Base-by-base conservation (phyloP, 805 yeast species). In the Lipomyces chichibuensis region DNA sequence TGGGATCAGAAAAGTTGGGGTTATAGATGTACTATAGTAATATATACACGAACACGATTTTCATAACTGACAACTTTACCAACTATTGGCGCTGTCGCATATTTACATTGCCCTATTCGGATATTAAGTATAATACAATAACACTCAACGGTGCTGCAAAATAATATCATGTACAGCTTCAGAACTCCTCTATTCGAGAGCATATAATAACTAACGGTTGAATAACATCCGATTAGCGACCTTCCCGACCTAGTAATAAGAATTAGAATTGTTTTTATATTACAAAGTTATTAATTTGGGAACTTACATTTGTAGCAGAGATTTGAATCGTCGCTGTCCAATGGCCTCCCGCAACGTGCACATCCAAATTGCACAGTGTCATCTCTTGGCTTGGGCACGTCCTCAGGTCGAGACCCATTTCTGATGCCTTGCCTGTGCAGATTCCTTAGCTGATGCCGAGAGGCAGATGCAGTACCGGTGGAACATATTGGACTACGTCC, bases 291-390 rank as follows among this genome's bases (percentile, higher is more conserved):
- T 20, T 49, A 20, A 11, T 20, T n/a, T 2, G 27, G 25, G 53
- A 14, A 57, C 65, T 14, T 17, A 64, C 66, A 64, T 59, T 59
- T 64, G 37, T 33, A 33, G 55, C 66, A 64, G 25, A 59, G 57
- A n/a, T 59, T 64, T 9, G 66, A 64, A 35, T 59, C 57, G 27
- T 64, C 63, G 6, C 61, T 52, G 39, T 60, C 66, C 11, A 64
- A 46, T 20, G 66, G 66, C 39, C 51, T 11, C 11, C 66, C 63
- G 51, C 66, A 64, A 29, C 56, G 49, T 3, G 57, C 20, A 52
- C 66, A 64, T 2, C 29, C 63, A 25, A 64, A 64, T 14, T 37
- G 43, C 13, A 37, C 43, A 37, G 43, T 37, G 17, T 37, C 14
- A 37, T 37, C 43, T 13, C 43, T 13, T 37, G 43, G 43, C 17